Conservation (phyloP, 257 asterid genomes). For the Plantago major region DNA sequence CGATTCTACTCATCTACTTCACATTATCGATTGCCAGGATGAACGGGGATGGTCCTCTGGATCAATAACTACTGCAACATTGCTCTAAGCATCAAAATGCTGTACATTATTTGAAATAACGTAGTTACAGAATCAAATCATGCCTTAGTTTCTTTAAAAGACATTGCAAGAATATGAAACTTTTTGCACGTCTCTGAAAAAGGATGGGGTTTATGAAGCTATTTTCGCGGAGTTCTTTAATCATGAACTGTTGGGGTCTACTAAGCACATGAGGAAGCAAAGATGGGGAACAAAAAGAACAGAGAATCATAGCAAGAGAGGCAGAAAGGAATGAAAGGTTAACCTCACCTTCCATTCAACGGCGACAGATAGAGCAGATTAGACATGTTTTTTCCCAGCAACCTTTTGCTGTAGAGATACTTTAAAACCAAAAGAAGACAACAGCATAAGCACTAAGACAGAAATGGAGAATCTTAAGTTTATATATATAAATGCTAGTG, state of each 20-base stretch:
- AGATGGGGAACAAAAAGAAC: slow-evolving; percentile 27
- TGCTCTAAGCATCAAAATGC: neutral
- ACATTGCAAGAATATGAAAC: neutral
- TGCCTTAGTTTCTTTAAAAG: neutral
- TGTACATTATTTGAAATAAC: neutral
- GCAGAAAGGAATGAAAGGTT: slow-evolving; percentile 19
- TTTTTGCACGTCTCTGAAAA: neutral
- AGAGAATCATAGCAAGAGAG: slow-evolving; percentile 8
- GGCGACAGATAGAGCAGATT: slow-evolving; percentile 16
- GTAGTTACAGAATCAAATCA: slow-evolving; percentile 1
- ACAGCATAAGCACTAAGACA: slow-evolving; percentile 33
- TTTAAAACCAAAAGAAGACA: slow-evolving; percentile 27
- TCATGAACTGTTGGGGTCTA: neutral
- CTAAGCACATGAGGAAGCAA: slow-evolving; percentile 13
- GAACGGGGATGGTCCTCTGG: slow-evolving; percentile 27
- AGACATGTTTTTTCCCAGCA: slow-evolving; percentile 8
- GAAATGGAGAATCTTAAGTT: slow-evolving; percentile 31
- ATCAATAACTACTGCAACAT: slow-evolving; percentile 1
- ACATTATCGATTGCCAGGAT: slow-evolving; percentile 41
- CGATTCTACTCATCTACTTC: slow-evolving; percentile 55
- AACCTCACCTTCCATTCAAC: slow-evolving; percentile 12
- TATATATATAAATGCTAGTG: slow-evolving; percentile 11
- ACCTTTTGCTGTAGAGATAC: slow-evolving; percentile 1
- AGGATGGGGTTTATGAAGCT: neutral
- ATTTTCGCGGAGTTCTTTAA: neutral